Evolutionary conservation across 1,139 yeast species (phyloP), one percentile per base, ranked within the genome.

Genomic region (Hemisphaericaspora subhashii): DNA sequence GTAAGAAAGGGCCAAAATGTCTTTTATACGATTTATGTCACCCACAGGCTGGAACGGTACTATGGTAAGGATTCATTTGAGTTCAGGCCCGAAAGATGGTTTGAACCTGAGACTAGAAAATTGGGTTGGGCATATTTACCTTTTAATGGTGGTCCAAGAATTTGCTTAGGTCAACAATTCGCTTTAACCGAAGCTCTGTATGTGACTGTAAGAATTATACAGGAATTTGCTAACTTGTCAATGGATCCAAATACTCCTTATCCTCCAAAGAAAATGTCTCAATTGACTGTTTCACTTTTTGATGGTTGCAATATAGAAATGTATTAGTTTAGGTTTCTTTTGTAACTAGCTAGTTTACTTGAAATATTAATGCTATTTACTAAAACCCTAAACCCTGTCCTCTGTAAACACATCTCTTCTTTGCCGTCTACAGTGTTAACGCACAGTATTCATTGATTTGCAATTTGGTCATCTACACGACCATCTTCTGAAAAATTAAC

Each of bases 81-180:
- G 17, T 76, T 68, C 55, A 61, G 69, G 33, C 81, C 81, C 5
- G 78, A 71, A 45, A 64, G 81, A 46, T 76, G 81, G 81, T 60
- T 58, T 39, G 68, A 64, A 44, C 63, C 64, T 31, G 47, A 49
- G 25, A 55, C 60, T 23, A 58, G 54, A 39, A 67, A 63, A 46
- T 53, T 63, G 42, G 74, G 74, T 15, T 77, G 81, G 81, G 74
- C 72, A 11, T 77, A 60, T 53, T 53, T 77, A 20, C 81, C 81
- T 5, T 77, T 76, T 60, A 77, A 77, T 48, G 83, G 82, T 35
- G 83, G 83, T 5, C 83, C 83, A 22, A 62, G 83, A 41, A 77
- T 77, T 40, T 78, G 83, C 50, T 60, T 77, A 36, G 83, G 83
- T 13, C 82, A 77, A 55, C 82, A 76, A 53, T 75, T 73, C 56